These are phyloP conservation scores for Erysiphe neolycopersici DNA, from an alignment of 2,329 filamentous ascomycete genomes.

Conservation along the genomic window DNA sequence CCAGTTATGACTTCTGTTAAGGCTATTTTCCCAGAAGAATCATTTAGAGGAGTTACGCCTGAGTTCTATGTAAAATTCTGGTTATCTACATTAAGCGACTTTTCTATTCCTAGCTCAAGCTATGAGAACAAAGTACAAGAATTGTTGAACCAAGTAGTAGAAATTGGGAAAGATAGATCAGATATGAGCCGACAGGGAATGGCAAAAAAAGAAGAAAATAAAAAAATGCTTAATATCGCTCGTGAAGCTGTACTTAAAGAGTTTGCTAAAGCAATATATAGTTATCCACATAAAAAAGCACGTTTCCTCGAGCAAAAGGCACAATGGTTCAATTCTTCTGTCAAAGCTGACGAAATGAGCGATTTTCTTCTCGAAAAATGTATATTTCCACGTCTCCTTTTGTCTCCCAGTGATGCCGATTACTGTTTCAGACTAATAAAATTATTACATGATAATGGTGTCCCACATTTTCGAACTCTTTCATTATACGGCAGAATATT, in stretches of 20 bases:
- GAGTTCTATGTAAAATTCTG: constrained; percentile 82
- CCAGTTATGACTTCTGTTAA: constrained; percentile 46
- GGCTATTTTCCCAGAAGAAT: constrained; percentile 29
- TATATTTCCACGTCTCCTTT: constrained; percentile 60
- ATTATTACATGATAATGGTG: constrained; percentile 60
- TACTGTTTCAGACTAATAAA: constrained; percentile 72
- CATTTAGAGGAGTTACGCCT: constrained; percentile 44
- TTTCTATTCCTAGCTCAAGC: constrained; percentile 46
- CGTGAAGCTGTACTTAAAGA: constrained; percentile 47
- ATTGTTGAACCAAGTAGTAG: constrained; percentile 37
- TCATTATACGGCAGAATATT: constrained; percentile 67
- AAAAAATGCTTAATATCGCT: constrained; percentile 40
- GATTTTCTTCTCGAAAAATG: constrained; percentile 69
- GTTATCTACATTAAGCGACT: constrained; percentile 62
- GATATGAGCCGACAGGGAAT: constrained; percentile 43
- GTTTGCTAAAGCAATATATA: constrained; percentile 39
- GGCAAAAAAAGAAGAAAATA: constrained; percentile 40
- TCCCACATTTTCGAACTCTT: constrained; percentile 66
- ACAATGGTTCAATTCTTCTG: constrained; percentile 45
- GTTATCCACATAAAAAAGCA: constrained; percentile 37
- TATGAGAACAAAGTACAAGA: constrained; percentile 54
- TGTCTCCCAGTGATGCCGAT: constrained; percentile 69
- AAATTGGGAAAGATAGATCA: constrained; percentile 41
- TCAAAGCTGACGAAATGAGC: constrained; percentile 39
- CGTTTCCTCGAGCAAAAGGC: constrained; percentile 51